A percentile compares a stretch with the other conserved stretches of the same genome.
These are phyloP conservation scores for Immersiporthe knoxdaviesiana DNA, from an alignment of 2,329 filamentous ascomycete genomes.

Conservation along the genomic window DNA sequence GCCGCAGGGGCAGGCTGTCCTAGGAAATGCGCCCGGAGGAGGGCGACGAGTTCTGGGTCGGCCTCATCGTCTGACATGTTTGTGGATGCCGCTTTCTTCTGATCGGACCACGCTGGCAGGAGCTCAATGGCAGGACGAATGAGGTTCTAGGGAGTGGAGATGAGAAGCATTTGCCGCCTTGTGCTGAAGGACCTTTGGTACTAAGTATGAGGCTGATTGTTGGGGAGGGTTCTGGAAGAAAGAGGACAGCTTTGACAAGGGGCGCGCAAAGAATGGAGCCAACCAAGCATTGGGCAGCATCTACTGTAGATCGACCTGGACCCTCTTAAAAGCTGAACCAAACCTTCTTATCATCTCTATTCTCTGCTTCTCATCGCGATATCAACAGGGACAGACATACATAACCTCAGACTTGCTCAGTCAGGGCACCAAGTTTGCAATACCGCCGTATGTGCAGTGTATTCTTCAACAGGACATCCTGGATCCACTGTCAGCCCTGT, in stretches of 20 bases:
- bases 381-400: neutral
- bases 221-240: conserved; percentile 9
- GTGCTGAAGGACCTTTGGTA: neutral
- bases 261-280: neutral
- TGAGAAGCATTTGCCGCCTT: neutral
- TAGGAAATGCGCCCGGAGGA: conserved; percentile 79
- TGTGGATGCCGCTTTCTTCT: conserved; percentile 6
- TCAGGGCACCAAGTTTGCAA: neutral
- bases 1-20: conserved; percentile 58
- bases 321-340: neutral
- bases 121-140: neutral
- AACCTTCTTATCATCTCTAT: neutral
- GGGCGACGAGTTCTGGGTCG: conserved; percentile 83
- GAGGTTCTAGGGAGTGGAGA: neutral
- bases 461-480: neutral
- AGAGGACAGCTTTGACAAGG: conserved; percentile 11
- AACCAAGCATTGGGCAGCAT: conserved; percentile 6
- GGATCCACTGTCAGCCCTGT: neutral
- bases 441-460: neutral
- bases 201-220: conserved; percentile 16
- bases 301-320: conserved; percentile 10
- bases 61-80: conserved; percentile 89
- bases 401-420: neutral
- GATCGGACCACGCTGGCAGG: neutral
- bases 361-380: neutral